Evolutionary conservation across 108 stramenopile genomes (phyloP).

Genomic region (Seminavis robusta): DNA sequence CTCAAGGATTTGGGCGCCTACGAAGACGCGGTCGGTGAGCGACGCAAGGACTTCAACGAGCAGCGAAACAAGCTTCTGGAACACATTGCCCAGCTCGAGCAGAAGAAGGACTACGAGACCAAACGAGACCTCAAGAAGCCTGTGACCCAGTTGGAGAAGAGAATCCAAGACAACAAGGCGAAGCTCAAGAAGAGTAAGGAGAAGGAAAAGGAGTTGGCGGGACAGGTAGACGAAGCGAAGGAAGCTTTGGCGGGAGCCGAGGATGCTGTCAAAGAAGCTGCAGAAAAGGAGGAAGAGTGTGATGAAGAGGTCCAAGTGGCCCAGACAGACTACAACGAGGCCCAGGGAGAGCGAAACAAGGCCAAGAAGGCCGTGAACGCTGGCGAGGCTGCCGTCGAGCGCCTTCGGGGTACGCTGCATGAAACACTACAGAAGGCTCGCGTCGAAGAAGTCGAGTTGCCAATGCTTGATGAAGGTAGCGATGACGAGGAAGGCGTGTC

Average conservation of each 20-base stretch:
- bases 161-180: conserved; percentile 46
- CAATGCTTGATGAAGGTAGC: conserved; percentile 43
- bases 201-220: conserved; percentile 41
- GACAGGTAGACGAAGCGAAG: conserved; percentile 45
- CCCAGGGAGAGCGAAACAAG: conserved; percentile 49
- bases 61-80: conserved; percentile 68
- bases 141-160: conserved; percentile 29
- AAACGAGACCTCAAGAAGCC: conserved; percentile 39
- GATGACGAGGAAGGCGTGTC: conserved; percentile 36
- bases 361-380: conserved; percentile 60
- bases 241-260: conserved; percentile 68
- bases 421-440: conserved; percentile 89
- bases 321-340: conserved; percentile 59
- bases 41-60: conserved; percentile 74
- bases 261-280: conserved; percentile 50
- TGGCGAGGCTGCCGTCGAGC: conserved; percentile 68
- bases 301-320: conserved; percentile 68
- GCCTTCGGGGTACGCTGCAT: conserved; percentile 83
- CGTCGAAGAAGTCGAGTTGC: conserved; percentile 86
- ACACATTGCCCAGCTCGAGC: conserved; percentile 67
- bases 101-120: conserved; percentile 54
- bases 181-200: conserved; percentile 47
- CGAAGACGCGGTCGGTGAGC: conserved; percentile 79
- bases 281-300: conserved; percentile 46
- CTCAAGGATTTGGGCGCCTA: conserved; percentile 76